Conservation (phyloP, 2,329 filamentous ascomycete genomes). For the Pezicula radicicola region DNA sequence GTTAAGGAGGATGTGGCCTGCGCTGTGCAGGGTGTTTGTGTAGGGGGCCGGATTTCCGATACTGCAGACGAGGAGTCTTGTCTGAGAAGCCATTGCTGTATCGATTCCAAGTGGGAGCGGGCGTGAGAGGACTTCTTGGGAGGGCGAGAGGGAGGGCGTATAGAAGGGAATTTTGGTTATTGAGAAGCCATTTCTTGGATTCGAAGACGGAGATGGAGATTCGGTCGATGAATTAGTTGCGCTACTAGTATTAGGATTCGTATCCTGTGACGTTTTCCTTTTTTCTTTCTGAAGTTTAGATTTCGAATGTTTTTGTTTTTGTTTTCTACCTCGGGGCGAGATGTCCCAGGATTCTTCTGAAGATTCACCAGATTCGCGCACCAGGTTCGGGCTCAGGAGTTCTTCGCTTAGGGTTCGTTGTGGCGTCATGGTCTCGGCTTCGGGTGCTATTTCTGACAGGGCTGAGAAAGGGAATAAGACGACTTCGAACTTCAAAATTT, state of each 20-base stretch:
- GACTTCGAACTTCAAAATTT: background rate
- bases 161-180: background rate
- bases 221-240: background rate
- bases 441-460: background rate
- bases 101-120: background rate
- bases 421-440: background rate
- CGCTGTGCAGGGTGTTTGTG: slow-evolving; percentile 77
- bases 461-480: background rate
- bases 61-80: slow-evolving; percentile 74
- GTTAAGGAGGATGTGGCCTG: slow-evolving; percentile 76
- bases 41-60: slow-evolving; percentile 82
- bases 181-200: background rate
- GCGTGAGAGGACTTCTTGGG: background rate
- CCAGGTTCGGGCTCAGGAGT: background rate
- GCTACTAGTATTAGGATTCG: background rate
- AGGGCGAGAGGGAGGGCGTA: background rate
- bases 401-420: background rate
- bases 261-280: background rate
- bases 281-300: background rate
- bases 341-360: background rate
- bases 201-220: background rate
- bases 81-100: slow-evolving; percentile 15
- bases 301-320: background rate
- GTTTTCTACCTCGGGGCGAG: background rate
- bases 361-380: background rate